A percentile compares a stretch with the other conserved stretches of the same genome.
phyloP scores from a whole-genome alignment of 2,329 filamentous ascomycete genomes.

The Claviceps pazoutovae region DNA sequence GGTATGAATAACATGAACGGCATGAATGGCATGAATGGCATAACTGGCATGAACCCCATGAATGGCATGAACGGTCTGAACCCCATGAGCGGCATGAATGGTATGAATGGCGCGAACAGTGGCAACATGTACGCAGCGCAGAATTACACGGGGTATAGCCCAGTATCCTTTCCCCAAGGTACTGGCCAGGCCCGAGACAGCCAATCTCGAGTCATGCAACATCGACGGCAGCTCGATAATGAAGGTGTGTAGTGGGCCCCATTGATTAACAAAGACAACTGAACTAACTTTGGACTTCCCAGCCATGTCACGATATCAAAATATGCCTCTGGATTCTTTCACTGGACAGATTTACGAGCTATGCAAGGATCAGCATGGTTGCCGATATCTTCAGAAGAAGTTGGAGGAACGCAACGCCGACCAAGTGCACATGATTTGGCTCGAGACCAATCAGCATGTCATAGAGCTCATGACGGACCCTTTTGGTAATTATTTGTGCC shows the following conservation, averaged over 20 bases:
- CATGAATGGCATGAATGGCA: too few species aligned
- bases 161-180: slow-evolving; percentile 32
- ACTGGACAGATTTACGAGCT: slow-evolving; percentile 73
- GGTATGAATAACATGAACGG: too few species aligned
- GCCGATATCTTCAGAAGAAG: slow-evolving; percentile 93
- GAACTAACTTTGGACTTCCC: slow-evolving; percentile 15
- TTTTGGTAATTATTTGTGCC: slow-evolving; percentile 97
- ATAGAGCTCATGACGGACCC: slow-evolving; percentile 98
- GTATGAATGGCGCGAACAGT: slow-evolving; percentile 17
- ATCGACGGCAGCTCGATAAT: slow-evolving; percentile 59
- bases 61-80: slow-evolving; percentile 20
- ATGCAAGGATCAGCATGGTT: slow-evolving; percentile 97
- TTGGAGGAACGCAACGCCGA: slow-evolving; percentile 77
- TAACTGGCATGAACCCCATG: too few species aligned
- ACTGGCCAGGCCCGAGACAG: slow-evolving; percentile 51
- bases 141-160: slow-evolving; percentile 43
- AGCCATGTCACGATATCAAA: slow-evolving; percentile 70
- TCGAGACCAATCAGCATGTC: slow-evolving; percentile 85
- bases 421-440: slow-evolving; percentile 83
- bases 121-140: slow-evolving; percentile 38
- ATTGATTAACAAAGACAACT: not conserved
- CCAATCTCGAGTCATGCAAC: slow-evolving; percentile 61
- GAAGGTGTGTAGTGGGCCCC: slow-evolving; percentile 38
- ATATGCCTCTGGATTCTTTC: slow-evolving; percentile 68
- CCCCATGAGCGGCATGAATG: slow-evolving; percentile 20